These are phyloP conservation scores for Sonneratia caseolaris DNA, from an alignment of 345 rosid genomes.

Conservation along the genomic window DNA sequence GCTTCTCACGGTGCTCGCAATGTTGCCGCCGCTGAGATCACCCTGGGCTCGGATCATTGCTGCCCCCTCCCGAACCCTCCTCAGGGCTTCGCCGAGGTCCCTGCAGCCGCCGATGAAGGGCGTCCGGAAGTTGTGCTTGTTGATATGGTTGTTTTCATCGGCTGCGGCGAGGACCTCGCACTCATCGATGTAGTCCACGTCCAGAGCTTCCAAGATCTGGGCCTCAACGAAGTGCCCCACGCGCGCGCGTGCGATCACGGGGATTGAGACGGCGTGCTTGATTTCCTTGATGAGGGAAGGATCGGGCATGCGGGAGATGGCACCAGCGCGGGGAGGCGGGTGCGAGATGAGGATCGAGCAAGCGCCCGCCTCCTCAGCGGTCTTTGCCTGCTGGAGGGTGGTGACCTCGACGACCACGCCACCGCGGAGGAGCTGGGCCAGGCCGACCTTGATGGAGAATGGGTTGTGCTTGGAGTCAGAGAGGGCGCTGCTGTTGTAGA, in stretches of 20 bases:
- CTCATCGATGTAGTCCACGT: constrained; percentile 29
- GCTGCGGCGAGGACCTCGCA: constrained; percentile 23
- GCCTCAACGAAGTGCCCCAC: constrained; percentile 36
- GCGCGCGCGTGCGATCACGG: constrained; percentile 22
- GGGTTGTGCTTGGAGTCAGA: background rate
- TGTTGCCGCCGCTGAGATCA: constrained; percentile 6
- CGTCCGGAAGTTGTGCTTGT: constrained; percentile 36
- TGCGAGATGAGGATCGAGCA: background rate
- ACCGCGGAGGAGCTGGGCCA: background rate
- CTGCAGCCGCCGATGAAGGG: constrained; percentile 44
- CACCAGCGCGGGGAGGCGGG: background rate
- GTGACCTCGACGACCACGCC: background rate
- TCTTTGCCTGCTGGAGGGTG: background rate
- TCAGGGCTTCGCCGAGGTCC: constrained; percentile 31
- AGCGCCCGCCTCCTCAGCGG: background rate
- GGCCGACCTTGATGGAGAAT: constrained; percentile 2
- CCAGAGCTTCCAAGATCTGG: constrained; percentile 25
- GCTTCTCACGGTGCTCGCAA: constrained; percentile 12
- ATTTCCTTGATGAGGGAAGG: constrained; percentile 5
- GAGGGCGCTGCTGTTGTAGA: background rate
- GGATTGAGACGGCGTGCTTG: constrained; percentile 21
- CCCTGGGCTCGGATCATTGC: constrained; percentile 40
- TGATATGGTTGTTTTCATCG: constrained; percentile 26
- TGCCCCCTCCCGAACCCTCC: constrained; percentile 49
- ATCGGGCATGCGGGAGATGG: constrained; percentile 1